A percentile compares a stretch with the other conserved stretches of the same genome.
These are phyloP conservation scores for Cutaneotrichosporon cyanovorans DNA, from an alignment of 1,284 basidiomycete species.

Conservation along the genomic window DNA sequence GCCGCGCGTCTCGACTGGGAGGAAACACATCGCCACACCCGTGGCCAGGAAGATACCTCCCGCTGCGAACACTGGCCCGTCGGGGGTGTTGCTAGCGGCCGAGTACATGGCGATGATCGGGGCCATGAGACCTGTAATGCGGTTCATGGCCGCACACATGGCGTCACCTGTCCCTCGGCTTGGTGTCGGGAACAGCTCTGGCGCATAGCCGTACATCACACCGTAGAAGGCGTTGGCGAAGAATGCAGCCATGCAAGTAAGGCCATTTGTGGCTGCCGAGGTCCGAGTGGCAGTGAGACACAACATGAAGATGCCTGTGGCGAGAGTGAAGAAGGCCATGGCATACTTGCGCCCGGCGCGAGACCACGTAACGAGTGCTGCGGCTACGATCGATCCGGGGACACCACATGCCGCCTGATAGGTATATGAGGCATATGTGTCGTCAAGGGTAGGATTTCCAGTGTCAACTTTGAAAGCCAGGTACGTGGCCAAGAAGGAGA, in stretches of 20 bases:
- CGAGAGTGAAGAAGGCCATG: constrained; percentile 50
- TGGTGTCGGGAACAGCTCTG: constrained; percentile 60
- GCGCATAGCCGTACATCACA: constrained; percentile 56
- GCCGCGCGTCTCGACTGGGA: constrained; percentile 56
- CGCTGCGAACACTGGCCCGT: constrained; percentile 55
- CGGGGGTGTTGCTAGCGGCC: constrained; percentile 21
- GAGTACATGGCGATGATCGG: constrained; percentile 31
- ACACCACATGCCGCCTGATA: constrained; percentile 50
- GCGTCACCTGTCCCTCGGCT: constrained; percentile 60
- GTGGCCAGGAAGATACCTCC: constrained; percentile 52
- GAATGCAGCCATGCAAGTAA: constrained; percentile 52
- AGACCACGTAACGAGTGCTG: constrained; percentile 52
- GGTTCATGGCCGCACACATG: constrained; percentile 52
- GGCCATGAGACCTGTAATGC: constrained; percentile 51
- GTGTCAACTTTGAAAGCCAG: constrained; percentile 39
- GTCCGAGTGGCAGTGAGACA: constrained; percentile 55
- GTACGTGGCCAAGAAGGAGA: constrained; percentile 53
- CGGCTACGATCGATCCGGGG: constrained; percentile 56
- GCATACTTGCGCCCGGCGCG: constrained; percentile 52
- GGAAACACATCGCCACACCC: constrained; percentile 49
- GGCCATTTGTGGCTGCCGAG: constrained; percentile 51
- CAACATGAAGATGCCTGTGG: constrained; percentile 56
- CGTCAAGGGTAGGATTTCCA: constrained; percentile 20
- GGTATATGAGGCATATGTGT: constrained; percentile 52
- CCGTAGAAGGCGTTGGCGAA: constrained; percentile 51